Percentiles rank a stretch among this genome's conserved stretches.
Conservation (phyloP, 768 basidiomycete species). For the Agaricus sinodeliciosus region DNA sequence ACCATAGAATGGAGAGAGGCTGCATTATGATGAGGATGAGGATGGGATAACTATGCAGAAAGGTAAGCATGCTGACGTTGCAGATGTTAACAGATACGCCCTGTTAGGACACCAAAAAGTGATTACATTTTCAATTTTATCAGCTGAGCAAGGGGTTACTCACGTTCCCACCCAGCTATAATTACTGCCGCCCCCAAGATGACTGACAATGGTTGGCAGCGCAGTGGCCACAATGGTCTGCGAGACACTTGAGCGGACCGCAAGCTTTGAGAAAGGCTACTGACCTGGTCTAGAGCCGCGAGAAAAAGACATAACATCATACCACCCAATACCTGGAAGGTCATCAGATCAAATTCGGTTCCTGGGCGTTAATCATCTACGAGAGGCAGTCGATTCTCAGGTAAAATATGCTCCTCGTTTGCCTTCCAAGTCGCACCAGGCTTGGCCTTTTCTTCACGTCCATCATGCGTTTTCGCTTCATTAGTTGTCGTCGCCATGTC, state of each 20-base stretch:
- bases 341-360: too few relatives aligned
- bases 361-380: conserved; percentile 21
- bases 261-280: conserved; percentile 5
- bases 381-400: conserved; percentile 43
- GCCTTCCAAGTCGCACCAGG: conserved; percentile 51
- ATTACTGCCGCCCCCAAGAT: conserved; percentile 53
- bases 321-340: conserved; percentile 36
- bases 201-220: conserved; percentile 64
- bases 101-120: conserved; percentile 26
- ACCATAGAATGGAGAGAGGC: conserved; percentile 69
- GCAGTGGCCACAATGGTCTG: conserved; percentile 70
- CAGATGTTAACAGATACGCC: conserved; percentile 68
- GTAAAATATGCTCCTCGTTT: conserved; percentile 49
- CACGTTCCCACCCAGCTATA: conserved; percentile 76
- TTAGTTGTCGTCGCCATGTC: background rate
- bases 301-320: conserved; percentile 40
- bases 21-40: conserved; percentile 11
- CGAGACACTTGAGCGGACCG: background rate
- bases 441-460: conserved; percentile 12
- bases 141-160: conserved; percentile 10
- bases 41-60: conserved; percentile 1
- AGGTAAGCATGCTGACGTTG: conserved; percentile 24
- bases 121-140: background rate
- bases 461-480: background rate
- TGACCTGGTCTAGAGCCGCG: conserved; percentile 57